Base-by-base conservation (phyloP, 257 asterid species). In the Capsicum baccatum region DNA sequence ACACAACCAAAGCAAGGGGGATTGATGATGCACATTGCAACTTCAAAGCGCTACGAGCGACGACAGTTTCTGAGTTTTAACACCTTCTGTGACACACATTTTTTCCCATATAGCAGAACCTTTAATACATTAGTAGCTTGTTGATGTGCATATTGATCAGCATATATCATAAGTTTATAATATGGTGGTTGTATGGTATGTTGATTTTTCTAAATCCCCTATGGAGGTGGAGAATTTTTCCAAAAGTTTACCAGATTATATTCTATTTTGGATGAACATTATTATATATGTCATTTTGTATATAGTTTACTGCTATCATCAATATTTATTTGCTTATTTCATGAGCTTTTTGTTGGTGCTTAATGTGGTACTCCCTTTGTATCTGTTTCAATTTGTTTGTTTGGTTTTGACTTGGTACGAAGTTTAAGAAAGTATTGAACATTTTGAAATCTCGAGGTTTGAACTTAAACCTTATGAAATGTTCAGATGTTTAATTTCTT, bases 1-100 rank as follows among this genome's bases (percentile, higher is more conserved):
- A 80, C 19, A 73, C 83, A 85, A 56, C 63, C 73, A 54, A 78
- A 78, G 64, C 12, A 54, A 52, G 64, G 81, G 81, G 81, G 81
- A 54, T 78, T 48, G 60, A 21, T 50, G 0, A 21, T 50, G 0
- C 8, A 73, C 19, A 67, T 11, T 48, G 60, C 81, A 74, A 74
- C n/a, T 63, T 74, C 14, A 76, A 54, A 76, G 44, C 1, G 44
- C 60, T 14, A 54, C 47, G 48, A 19, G 39, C 64, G 1, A 16
- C 55, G 3, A 16, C 55, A 1, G 33, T 76, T 76, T 26, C 81
- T 52, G 48, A 26, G 21, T 76, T 21, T 33, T 3, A 68, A 39
- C 44, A 39, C 44, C 44, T 39, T 39, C 44, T 39, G 44, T 39
- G 44, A 39, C 44, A 67, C 21, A 68, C 21, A 8, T 1, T 19